A percentile compares a stretch with the other conserved stretches of the same genome.
Conservation (phyloP, 2,329 filamentous ascomycete genomes). For the Colletotrichum zoysiae region DNA sequence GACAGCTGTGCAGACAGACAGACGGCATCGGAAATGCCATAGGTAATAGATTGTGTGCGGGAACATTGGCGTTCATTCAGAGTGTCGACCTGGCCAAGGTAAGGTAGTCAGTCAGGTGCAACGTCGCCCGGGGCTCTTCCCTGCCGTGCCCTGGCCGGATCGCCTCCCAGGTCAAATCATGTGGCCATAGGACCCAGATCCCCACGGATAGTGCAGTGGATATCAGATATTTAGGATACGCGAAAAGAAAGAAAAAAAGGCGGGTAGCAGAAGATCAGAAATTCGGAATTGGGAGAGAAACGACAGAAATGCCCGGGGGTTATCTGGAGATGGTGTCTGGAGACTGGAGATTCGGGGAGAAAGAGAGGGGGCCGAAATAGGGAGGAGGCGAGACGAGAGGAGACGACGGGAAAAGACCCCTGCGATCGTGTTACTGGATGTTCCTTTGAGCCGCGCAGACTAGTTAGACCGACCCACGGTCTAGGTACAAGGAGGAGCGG, state of each 20-base stretch:
- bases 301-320: conserved; percentile 17
- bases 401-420: background rate
- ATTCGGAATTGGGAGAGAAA: conserved; percentile 10
- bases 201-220: background rate
- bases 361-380: conserved; percentile 3
- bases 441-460: conserved; percentile 24
- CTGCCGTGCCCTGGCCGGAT: conserved; percentile 13
- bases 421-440: background rate
- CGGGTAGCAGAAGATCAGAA: background rate
- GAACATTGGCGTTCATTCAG: conserved; percentile 25
- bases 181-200: conserved; percentile 17
- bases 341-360: conserved; percentile 20
- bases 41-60: background rate
- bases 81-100: conserved; percentile 6
- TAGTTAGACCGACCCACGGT: conserved; percentile 16
- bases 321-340: conserved; percentile 36
- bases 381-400: background rate
- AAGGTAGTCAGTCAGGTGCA: conserved; percentile 25
- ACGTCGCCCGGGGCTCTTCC: conserved; percentile 9
- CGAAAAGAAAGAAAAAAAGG: conserved; percentile 1
- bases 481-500: conserved; percentile 16
- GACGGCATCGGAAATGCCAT: background rate
- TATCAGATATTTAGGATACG: conserved; percentile 8
- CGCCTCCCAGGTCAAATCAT: conserved; percentile 4
- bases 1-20: background rate